Conservation (phyloP, 352 stramenopile species). For the Elongisporangium undulatum region DNA sequence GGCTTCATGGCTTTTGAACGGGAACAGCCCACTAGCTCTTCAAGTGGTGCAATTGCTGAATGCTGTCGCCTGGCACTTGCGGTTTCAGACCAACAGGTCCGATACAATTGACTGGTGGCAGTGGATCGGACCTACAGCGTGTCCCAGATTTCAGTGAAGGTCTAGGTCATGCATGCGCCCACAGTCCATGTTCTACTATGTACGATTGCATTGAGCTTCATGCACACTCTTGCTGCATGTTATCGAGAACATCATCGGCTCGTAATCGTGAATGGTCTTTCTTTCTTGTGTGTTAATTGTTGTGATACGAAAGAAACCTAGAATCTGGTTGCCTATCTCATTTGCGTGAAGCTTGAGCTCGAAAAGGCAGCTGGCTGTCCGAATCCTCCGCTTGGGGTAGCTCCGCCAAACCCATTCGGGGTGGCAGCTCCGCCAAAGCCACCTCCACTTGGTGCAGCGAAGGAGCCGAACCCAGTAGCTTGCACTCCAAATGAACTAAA, state of each 20-base stretch:
- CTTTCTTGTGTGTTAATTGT: not conserved
- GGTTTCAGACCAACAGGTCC: not conserved
- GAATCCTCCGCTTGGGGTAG: slow-evolving; percentile 17
- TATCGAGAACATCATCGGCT: too few relatives aligned
- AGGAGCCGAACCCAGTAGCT: slow-evolving; percentile 43
- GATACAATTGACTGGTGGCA: slow-evolving; percentile 12
- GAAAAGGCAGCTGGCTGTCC: slow-evolving; percentile 30
- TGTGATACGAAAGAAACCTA: not conserved
- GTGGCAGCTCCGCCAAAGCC: slow-evolving; percentile 25
- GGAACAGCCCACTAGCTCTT: not conserved
- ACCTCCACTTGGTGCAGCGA: slow-evolving; percentile 28
- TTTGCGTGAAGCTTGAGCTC: slow-evolving; percentile 51
- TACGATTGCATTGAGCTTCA: not conserved
- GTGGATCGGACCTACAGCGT: not conserved
- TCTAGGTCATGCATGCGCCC: not conserved
- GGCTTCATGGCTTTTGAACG: not conserved
- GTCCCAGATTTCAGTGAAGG: slow-evolving; percentile 1
- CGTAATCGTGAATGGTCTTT: too few relatives aligned
- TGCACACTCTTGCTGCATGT: too few relatives aligned
- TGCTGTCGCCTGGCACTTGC: not conserved
- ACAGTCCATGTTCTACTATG: slow-evolving; percentile 1
- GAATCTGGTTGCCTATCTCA: slow-evolving; percentile 17
- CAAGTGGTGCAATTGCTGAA: not conserved
- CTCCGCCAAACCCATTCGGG: slow-evolving; percentile 19
- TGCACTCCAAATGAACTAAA: slow-evolving; percentile 8